Base-by-base conservation (phyloP, 257 asterid species). In the Paraleonurus japonicus region DNA sequence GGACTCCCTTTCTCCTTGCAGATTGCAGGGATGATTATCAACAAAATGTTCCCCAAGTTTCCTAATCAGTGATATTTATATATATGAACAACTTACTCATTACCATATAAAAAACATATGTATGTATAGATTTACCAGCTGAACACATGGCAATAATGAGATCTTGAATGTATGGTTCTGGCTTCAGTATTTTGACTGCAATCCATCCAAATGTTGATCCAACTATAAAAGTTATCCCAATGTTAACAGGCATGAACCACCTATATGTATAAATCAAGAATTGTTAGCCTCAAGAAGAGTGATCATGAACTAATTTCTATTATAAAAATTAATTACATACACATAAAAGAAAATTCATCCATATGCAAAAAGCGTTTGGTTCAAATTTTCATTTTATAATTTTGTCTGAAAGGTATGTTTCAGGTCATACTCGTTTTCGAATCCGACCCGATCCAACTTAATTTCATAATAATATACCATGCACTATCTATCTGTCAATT, bases 171-270 rank as follows among this genome's bases (percentile, higher is more conserved):
- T 91, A 72, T 16, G 96, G 96, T 78, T 82, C 79, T 43, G 96
- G 99, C 67, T 75, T 88, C 11, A 89, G 60, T 30, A 94, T 22
- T 85, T 94, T 91, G 43, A 78, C 86, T 0, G 85, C 88, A 23
- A 89, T 67, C 98, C 98, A 94, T 80, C 96, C 99, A 30, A 94
- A 81, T 20, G 74, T 75, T 33, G 89, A 90, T 69, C 99, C 99
- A 72, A 86, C 78, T 11, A 91, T 41, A 79, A 91, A 91, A 2
- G 99, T 91, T 63, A 94, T 8, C 50, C 92, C 99, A 57, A 91
- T 82, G 78, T 91, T 94, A 1, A 91, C 73, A 1, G 97, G 96
- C 99, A 94, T 94, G 80, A 91, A 94, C 98, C 99, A 94, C 99
- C 97, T 94, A 15, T 15, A 39, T 51, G 41, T 10, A 9, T 28